These are phyloP conservation scores for Corymbia maculata DNA, from an alignment of 345 rosid species.

Conservation along the genomic window DNA sequence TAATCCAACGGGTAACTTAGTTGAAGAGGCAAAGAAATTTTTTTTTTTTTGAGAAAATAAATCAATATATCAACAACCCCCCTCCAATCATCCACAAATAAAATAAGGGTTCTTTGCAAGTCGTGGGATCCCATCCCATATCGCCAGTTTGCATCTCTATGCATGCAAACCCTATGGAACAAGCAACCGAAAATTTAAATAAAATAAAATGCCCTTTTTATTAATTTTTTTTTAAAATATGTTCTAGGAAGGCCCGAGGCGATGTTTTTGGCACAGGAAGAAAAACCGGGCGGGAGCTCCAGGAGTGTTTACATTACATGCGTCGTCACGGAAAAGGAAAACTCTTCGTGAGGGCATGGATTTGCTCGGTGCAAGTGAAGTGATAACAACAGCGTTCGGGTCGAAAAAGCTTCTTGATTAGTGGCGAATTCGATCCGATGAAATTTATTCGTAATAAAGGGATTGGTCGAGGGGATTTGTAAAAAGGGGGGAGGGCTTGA, in stretches of 20 bases:
- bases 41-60: not conserved
- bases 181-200: not conserved
- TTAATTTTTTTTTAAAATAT: not conserved
- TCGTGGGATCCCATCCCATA: conserved; percentile 21
- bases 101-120: not conserved
- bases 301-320: not conserved
- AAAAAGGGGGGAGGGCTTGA: not conserved
- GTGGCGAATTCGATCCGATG: not conserved
- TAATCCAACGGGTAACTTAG: not conserved
- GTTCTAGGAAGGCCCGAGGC: not conserved
- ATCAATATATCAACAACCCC: not conserved
- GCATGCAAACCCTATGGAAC: not conserved
- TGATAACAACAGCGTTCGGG: not conserved
- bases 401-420: not conserved
- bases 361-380: not conserved
- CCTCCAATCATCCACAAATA: too few species aligned
- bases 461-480: not conserved
- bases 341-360: not conserved
- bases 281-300: not conserved
- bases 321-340: not conserved
- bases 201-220: not conserved
- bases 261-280: not conserved
- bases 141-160: conserved; percentile 4
- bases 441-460: not conserved
- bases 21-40: not conserved